phyloP scores from a whole-genome alignment of 352 stramenopile species.

The Thalassiosira oceanica region DNA sequence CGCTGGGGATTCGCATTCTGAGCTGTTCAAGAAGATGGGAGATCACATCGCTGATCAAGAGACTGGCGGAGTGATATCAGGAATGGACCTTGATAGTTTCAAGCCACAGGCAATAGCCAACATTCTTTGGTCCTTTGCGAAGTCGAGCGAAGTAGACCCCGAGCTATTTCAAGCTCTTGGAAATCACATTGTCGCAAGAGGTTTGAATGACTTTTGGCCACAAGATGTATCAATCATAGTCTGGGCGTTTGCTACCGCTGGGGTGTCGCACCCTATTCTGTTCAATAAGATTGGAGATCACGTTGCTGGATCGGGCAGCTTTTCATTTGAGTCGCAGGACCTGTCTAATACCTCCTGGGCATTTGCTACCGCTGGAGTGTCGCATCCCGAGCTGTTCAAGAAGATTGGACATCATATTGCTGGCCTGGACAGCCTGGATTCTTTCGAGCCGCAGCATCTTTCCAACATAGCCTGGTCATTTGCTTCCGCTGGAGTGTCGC shows the following conservation, averaged over 20 bases:
- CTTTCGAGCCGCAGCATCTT: conserved; percentile 33
- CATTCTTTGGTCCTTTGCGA: conserved; percentile 12
- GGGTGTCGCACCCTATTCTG: neutral
- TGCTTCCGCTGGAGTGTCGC: conserved; percentile 1
- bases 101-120: conserved; percentile 8
- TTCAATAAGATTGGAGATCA: conserved; percentile 2
- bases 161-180: neutral
- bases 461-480: conserved; percentile 35
- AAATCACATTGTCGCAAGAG: neutral
- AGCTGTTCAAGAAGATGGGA: conserved; percentile 6
- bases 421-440: neutral
- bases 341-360: conserved; percentile 36
- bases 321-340: conserved; percentile 1
- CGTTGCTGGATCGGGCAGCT: neutral
- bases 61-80: too few relatives aligned
- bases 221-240: conserved; percentile 13
- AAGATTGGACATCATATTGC: conserved; percentile 10
- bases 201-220: neutral
- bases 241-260: conserved; percentile 9
- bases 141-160: neutral
- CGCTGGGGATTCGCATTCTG: neutral
- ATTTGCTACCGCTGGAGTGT: conserved; percentile 24
- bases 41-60: conserved; percentile 1
- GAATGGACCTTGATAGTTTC: conserved; percentile 1
- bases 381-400: conserved; percentile 18